Base-by-base conservation (phyloP, 225 moss, liverwort and hornwort species). In the Pleurozium schreberi region DNA sequence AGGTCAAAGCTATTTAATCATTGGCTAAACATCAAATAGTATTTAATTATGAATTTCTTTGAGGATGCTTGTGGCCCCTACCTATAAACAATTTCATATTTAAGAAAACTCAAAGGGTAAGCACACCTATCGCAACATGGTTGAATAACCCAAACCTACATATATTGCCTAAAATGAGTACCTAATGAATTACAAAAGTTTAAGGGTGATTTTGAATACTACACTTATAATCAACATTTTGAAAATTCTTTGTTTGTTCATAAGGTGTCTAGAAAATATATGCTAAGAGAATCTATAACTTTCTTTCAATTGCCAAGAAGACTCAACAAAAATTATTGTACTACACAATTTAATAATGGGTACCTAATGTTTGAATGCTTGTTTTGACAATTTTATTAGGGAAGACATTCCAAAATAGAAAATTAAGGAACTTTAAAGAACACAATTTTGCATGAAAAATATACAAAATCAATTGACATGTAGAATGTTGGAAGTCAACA, bases 121-220 rank as follows among this genome's bases (percentile, higher is more conserved):
- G 7, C 0, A 33, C 10, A 49, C 50, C 4, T 17, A 49, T 75
- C 49, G 47, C 6, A 49, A 20, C 0, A 0, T 19, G 5, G 12
- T 50, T 31, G 7, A 50, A 49, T 75, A 33, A 2, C 1, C 15
- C 0, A 74, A 47, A 2, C 19, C 47, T 74, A 47, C 30, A 47
- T 47, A n/a, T 19, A 47, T 47, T 74, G 10, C 18, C 7, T 47
- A 18, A 74, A 70, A 11, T 31, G 11, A 47, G 4, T 11, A 74
- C 3, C 8, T 75, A 17, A 75, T 49, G 33, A 75, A 75, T n/a
- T 75, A 20, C 20, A 7, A 75, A 1, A 75, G 2, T 18, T 8
- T 9, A 13, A 34, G 0, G 22, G 13, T 75, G 22, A 52, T 52
- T 52, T 19, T 5, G 3, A 0, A 50, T 21, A 8, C 16, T 45